Percentiles rank a stretch among this genome's conserved stretches.
Conservation (phyloP, 2,329 filamentous ascomycete species). For the Periconia digitata region DNA sequence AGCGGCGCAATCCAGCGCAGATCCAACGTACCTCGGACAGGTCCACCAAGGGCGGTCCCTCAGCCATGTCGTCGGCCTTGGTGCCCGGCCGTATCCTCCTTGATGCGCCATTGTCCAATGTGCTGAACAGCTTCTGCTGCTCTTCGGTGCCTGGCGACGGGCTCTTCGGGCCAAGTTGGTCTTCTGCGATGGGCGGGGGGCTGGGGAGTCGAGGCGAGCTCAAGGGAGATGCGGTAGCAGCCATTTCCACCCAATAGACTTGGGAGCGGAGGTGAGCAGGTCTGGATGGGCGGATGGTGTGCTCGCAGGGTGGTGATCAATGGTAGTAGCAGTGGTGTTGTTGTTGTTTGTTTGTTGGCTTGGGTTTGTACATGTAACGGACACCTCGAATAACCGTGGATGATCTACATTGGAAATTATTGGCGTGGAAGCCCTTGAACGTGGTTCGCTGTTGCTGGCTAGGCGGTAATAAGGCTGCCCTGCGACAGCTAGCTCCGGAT, state of each 20-base stretch:
- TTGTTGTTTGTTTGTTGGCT: slow-evolving; percentile 5
- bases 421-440: too few relatives aligned
- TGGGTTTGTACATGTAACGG: too few relatives aligned
- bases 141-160: slow-evolving; percentile 65
- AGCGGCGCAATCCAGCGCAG: slow-evolving; percentile 1
- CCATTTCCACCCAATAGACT: slow-evolving; percentile 19
- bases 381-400: too few relatives aligned
- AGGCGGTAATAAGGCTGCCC: too few relatives aligned
- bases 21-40: slow-evolving; percentile 70
- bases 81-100: slow-evolving; percentile 91
- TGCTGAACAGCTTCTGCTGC: slow-evolving; percentile 55
- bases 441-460: too few relatives aligned
- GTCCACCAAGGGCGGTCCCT: slow-evolving; percentile 84
- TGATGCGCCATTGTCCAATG: slow-evolving; percentile 72
- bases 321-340: neutral
- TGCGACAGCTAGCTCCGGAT: too few relatives aligned
- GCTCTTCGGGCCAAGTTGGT: slow-evolving; percentile 82
- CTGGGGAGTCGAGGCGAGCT: slow-evolving; percentile 92
- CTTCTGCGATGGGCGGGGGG: slow-evolving; percentile 91
- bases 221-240: slow-evolving; percentile 53
- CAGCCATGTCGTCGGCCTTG: slow-evolving; percentile 87
- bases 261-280: slow-evolving; percentile 1
- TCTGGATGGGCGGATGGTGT: neutral
- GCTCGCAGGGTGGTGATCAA: neutral
- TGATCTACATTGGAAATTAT: too few relatives aligned